A percentile compares a stretch with the other conserved stretches of the same genome.
Evolutionary conservation across 192 early-diverging fungal genomes (phyloP).

Genomic region (Dispira simplex): DNA sequence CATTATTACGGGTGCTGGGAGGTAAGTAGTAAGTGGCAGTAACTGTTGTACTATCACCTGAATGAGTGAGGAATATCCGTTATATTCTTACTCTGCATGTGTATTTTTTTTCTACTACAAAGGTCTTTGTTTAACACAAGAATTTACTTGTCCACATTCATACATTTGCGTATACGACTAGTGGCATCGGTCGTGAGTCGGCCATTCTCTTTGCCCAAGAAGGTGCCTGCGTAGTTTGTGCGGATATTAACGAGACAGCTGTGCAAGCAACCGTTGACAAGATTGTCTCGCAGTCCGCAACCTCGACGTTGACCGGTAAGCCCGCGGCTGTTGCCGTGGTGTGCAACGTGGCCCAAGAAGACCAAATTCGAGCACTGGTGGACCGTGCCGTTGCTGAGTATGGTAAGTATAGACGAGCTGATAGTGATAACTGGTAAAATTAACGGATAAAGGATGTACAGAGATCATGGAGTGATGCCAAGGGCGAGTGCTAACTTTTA

Average conservation of each 20-base stretch:
- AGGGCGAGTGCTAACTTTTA: too few relatives aligned
- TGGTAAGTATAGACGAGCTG: constrained; percentile 27
- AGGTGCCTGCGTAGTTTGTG: constrained; percentile 58
- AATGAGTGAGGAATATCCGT: too few relatives aligned
- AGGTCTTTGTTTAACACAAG: too few relatives aligned
- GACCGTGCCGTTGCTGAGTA: constrained; percentile 43
- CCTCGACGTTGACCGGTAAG: constrained; percentile 12
- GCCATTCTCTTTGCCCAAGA: constrained; percentile 59
- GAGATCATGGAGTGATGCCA: too few relatives aligned
- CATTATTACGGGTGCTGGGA: constrained; percentile 66
- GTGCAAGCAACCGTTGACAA: constrained; percentile 33
- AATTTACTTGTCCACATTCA: too few relatives aligned
- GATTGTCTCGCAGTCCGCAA: constrained; percentile 27
- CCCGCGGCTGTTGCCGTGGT: constrained; percentile 38
- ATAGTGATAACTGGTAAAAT: too few relatives aligned
- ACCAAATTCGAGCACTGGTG: constrained; percentile 47
- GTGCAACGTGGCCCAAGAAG: constrained; percentile 61
- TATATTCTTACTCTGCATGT: too few relatives aligned
- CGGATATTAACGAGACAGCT: constrained; percentile 55
- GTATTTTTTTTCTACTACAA: too few relatives aligned
- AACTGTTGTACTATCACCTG: too few relatives aligned
- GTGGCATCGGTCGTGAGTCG: constrained; percentile 69
- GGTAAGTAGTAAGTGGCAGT: constrained; percentile 34
- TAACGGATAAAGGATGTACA: too few relatives aligned
- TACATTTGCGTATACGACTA: constrained; percentile 12